Base-by-base conservation (phyloP, 2,329 filamentous ascomycete species). In the Pseudopithomyces maydicus region DNA sequence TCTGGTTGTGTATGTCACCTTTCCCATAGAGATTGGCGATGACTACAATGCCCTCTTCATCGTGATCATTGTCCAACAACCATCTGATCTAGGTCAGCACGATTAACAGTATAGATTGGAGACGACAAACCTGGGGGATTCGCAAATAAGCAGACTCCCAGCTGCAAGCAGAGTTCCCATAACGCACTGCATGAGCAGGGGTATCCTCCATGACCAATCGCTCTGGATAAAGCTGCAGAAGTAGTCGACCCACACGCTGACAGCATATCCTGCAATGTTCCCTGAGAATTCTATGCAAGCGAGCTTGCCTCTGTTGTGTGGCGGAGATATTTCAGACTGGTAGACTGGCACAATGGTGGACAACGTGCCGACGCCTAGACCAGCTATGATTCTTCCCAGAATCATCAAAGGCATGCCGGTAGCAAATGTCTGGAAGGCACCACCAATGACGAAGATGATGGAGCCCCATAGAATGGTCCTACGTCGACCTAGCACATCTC, bases 161-260 rank as follows among this genome's bases (percentile, higher is more conserved):
- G 92, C 55, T 8, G 88, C 94, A 33, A 99, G 84, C 47, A 99
- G 82, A 42, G 86, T 85, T 32, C 95, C 95, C 93, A 99, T 98
- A 45, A 96, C 76, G 71, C 95, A 97, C 77, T 99, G 95, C 88
- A 97, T 91, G 44, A 92, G 79, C 50, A 99, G 80, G 1, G 95
- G 95, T 43, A 97, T 68, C 47, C 95, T 90, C 95, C 95, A 99
- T 2, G 95, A 92, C 79, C 89, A 84, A 74, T 98, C 82, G 68
- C 82, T 91, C 60, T 91, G 78, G 72, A 99, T 98, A 73, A 84
- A 97, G 56, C 91, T 95, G 78, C 93, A 97, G 69, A 95, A 94
- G 78, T 98, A 99, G 77, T 99, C 95, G 26, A 98, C 94, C 95
- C 95, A 99, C 20, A 98, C 94, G 67, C 94, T 98, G 52, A 92